phyloP scores from a whole-genome alignment of 306 rosid species.

The Adenanthera pavonina region DNA sequence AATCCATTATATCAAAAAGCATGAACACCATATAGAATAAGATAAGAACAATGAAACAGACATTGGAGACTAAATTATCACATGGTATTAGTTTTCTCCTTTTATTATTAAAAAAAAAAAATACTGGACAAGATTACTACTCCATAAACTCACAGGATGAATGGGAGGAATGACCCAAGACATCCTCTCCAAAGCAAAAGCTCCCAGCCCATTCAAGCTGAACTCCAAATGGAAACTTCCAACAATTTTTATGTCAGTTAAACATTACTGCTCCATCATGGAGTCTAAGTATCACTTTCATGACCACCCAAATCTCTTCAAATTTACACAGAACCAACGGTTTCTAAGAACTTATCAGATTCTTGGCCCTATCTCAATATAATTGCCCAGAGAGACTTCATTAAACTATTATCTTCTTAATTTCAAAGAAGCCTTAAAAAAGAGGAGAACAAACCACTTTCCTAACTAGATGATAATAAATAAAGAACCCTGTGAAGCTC shows the following conservation, averaged over 20 bases:
- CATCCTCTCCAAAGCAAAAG: background rate
- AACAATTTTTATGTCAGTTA: background rate
- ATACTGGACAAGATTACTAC: background rate
- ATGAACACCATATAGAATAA: slow-evolving; percentile 12
- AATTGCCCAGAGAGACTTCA: background rate
- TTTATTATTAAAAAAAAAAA: too few relatives aligned
- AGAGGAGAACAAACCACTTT: background rate
- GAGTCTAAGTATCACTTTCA: background rate
- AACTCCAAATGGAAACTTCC: background rate
- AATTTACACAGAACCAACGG: background rate
- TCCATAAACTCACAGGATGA: background rate
- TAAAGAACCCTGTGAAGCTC: background rate
- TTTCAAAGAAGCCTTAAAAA: background rate
- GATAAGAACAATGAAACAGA: slow-evolving; percentile 7
- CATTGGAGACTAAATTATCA: background rate
- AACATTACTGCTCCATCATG: background rate
- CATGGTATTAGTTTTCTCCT: background rate
- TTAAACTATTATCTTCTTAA: background rate
- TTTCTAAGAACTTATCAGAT: background rate
- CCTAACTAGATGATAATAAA: background rate
- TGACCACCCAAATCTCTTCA: background rate
- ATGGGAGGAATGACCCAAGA: background rate
- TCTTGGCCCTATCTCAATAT: background rate
- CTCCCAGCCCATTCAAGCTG: slow-evolving; percentile 1
- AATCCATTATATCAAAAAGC: slow-evolving; percentile 23